phyloP scores from a whole-genome alignment of 768 basidiomycete genomes.

The Erythrobasidium yunnanense region DNA sequence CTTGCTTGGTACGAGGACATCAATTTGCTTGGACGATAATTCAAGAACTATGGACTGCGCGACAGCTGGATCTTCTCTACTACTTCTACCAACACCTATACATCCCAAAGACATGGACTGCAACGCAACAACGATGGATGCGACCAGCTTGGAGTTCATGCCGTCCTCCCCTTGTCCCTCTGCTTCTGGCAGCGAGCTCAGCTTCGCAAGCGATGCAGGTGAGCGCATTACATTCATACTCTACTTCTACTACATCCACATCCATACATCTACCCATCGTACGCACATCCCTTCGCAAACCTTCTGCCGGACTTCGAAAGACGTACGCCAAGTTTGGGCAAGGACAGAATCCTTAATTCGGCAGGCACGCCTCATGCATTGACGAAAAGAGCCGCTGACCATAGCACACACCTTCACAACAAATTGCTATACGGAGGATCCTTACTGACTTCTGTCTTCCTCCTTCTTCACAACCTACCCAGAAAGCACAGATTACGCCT shows the following conservation, averaged over 20 bases:
- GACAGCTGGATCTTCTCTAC: too few species aligned
- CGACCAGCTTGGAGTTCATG: too few species aligned
- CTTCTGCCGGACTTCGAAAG: too few species aligned
- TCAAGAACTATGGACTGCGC: too few species aligned
- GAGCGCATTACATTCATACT: neutral
- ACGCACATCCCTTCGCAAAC: neutral
- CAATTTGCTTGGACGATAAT: too few species aligned
- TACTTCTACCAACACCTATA: too few species aligned
- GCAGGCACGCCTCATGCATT: too few species aligned
- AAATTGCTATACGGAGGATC: neutral
- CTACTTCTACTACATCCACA: neutral
- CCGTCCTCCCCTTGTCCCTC: slow-evolving; percentile 4
- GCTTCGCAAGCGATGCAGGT: slow-evolving; percentile 20
- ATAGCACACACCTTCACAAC: neutral
- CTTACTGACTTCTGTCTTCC: neutral
- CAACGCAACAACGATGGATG: too few species aligned
- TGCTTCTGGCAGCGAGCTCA: slow-evolving; percentile 20
- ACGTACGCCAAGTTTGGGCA: neutral
- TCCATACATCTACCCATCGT: neutral
- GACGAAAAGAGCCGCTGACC: too few species aligned
- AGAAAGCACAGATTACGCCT: slow-evolving; percentile 4
- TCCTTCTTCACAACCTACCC: neutral
- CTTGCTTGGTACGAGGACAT: too few species aligned
- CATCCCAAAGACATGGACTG: too few species aligned
- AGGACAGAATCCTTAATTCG: neutral